These are phyloP conservation scores for Colletotrichum tofieldiae DNA, from an alignment of 2,329 filamentous ascomycete species.

Conservation along the genomic window DNA sequence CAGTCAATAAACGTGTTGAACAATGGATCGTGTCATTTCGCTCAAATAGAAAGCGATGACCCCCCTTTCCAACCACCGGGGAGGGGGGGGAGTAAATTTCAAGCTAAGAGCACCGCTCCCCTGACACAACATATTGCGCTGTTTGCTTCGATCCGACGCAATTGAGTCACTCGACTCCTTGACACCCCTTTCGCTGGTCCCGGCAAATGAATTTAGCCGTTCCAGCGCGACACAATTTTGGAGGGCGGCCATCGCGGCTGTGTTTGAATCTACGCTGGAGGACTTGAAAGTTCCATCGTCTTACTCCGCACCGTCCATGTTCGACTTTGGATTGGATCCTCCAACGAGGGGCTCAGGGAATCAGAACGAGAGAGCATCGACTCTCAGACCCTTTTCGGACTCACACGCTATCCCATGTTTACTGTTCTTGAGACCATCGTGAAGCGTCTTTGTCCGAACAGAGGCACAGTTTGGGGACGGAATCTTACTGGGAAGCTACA, in stretches of 20 bases:
- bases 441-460: conserved; percentile 4
- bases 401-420: neutral
- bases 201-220: neutral
- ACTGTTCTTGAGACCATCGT: neutral
- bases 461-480: neutral
- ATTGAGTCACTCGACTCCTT: conserved; percentile 4
- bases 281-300: neutral
- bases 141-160: neutral
- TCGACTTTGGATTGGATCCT: neutral
- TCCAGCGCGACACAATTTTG: neutral
- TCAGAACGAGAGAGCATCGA: neutral
- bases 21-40: conserved; percentile 5
- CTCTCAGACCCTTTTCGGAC: conserved; percentile 4
- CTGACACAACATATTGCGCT: neutral
- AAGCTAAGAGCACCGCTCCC: no score
- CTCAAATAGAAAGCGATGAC: neutral
- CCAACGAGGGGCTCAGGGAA: neutral
- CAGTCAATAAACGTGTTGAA: conserved; percentile 1
- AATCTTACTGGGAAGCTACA: neutral
- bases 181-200: neutral
- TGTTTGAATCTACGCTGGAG: neutral
- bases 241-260: conserved; percentile 7
- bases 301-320: conserved; percentile 6
- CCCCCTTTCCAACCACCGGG: no score
- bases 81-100: neutral